These are phyloP conservation scores for Ganoderma meredithae DNA, from an alignment of 1,284 basidiomycete genomes.

Conservation along the genomic window DNA sequence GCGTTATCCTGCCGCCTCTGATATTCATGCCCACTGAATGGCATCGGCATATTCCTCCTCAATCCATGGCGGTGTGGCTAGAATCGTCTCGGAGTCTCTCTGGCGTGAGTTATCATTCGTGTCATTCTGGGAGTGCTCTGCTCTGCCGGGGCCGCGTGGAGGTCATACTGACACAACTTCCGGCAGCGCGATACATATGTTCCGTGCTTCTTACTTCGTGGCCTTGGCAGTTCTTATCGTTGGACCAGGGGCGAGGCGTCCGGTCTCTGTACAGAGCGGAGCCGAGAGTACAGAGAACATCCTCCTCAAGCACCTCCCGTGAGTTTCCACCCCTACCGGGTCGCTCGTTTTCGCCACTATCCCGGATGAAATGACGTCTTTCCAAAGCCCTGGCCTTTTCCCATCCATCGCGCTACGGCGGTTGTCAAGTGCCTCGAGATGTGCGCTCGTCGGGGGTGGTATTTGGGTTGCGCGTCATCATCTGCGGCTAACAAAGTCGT, in stretches of 20 bases:
- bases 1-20: neutral
- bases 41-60: neutral
- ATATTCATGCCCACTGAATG: neutral
- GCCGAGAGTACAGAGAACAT: conserved; percentile 9
- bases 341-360: neutral
- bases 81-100: neutral
- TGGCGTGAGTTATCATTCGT: neutral
- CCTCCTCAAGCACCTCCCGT: neutral
- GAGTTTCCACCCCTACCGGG: neutral
- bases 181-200: neutral
- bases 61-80: neutral
- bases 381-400: neutral
- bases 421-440: conserved; percentile 1
- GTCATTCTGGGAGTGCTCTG: conserved; percentile 3
- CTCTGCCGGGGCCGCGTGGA: conserved; percentile 1
- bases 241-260: neutral
- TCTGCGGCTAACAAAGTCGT: conserved; percentile 1
- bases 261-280: conserved; percentile 13
- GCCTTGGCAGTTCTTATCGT: conserved; percentile 7
- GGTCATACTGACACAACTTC: neutral
- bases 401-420: conserved; percentile 4
- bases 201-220: conserved; percentile 7
- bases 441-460: neutral
- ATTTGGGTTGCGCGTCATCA: neutral
- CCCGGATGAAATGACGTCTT: conserved; percentile 14